phyloP scores from a whole-genome alignment of 257 asterid genomes.

The Solanum habrochaites region DNA sequence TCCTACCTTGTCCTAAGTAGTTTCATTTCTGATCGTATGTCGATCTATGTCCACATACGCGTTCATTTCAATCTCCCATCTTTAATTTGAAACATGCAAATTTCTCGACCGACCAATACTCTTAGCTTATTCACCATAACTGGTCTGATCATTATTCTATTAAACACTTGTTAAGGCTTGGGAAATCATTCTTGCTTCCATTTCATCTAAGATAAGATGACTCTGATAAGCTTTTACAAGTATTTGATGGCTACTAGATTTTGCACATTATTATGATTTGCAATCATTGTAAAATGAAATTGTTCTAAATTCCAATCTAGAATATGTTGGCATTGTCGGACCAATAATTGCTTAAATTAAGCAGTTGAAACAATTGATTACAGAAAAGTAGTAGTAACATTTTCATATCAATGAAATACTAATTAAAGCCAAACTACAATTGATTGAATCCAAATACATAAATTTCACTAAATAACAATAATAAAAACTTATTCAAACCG shows the following conservation, averaged over 20 bases:
- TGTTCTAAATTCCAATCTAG: background rate
- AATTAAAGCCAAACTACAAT: background rate
- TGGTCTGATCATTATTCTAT: background rate
- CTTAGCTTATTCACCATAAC: too few species aligned
- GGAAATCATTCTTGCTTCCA: background rate
- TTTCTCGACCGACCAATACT: background rate
- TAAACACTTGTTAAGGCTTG: background rate
- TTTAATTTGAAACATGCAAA: background rate
- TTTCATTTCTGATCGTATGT: background rate
- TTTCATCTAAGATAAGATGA: background rate
- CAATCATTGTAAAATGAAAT: too few species aligned
- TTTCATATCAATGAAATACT: background rate
- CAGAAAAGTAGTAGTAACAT: background rate
- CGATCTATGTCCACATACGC: background rate
- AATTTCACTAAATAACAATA: background rate
- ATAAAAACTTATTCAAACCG: background rate
- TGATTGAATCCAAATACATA: background rate
- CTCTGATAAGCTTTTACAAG: background rate
- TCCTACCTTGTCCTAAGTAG: background rate
- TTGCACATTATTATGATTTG: background rate
- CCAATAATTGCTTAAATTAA: background rate
- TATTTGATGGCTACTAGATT: background rate
- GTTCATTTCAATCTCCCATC: background rate
- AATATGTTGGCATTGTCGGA: background rate
- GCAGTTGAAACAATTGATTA: background rate